Percentiles rank a stretch among this genome's conserved stretches.
Evolutionary conservation across 106 monocot genomes (phyloP).

Genomic region (Phalaenopsis equestris): DNA sequence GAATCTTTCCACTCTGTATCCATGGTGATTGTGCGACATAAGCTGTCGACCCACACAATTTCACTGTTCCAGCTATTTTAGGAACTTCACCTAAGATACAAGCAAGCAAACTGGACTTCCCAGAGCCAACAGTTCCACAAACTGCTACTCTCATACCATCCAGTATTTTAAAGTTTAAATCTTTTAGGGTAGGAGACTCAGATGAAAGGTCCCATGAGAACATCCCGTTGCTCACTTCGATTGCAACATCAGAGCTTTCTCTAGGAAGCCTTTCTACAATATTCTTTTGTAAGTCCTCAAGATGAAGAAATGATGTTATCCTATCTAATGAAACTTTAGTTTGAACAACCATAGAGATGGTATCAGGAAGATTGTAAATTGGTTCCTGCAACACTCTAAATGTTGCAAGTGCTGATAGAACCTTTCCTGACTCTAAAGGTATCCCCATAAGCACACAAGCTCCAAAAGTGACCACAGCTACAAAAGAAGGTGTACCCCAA

Average conservation of each 20-base stretch:
- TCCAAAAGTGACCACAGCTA: constrained; percentile 72
- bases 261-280: constrained; percentile 43
- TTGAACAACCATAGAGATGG: constrained; percentile 62
- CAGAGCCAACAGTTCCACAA: constrained; percentile 86
- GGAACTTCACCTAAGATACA: constrained; percentile 84
- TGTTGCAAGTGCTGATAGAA: constrained; percentile 87
- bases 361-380: constrained; percentile 72
- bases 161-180: constrained; percentile 54
- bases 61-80: constrained; percentile 54
- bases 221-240: constrained; percentile 51
- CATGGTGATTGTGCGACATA: constrained; percentile 93
- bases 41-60: constrained; percentile 54
- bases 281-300: constrained; percentile 56
- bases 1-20: constrained; percentile 95
- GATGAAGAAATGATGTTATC: constrained; percentile 58
- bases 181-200: constrained; percentile 41
- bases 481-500: constrained; percentile 79
- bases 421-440: constrained; percentile 75
- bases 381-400: constrained; percentile 74
- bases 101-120: constrained; percentile 77
- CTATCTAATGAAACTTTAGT: constrained; percentile 84
- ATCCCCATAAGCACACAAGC: constrained; percentile 78
- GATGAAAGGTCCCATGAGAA: constrained; percentile 76
- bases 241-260: constrained; percentile 36
- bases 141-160: constrained; percentile 76